Conservation (phyloP, 192 early-diverging fungal species). For the Haplosporangium gracile region DNA sequence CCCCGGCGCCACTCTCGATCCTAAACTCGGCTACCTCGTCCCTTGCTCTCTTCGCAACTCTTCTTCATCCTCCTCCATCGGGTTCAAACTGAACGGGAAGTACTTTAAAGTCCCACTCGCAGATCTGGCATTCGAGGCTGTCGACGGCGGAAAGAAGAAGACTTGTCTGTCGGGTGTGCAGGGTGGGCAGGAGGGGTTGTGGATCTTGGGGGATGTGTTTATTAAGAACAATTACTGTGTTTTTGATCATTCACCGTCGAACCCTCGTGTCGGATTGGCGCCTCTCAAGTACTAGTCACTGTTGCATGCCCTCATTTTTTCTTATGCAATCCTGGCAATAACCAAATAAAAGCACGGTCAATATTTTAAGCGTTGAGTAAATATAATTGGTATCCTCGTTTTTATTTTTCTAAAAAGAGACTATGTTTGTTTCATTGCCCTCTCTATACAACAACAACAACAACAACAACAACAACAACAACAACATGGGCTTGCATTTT, state of each 20-base stretch:
- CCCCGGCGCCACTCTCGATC: constrained; percentile 5
- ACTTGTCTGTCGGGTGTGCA: constrained; percentile 34
- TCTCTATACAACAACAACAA: constrained; percentile 62
- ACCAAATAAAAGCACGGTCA: too few species aligned
- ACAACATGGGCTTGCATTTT: too few species aligned
- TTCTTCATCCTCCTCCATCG: not conserved
- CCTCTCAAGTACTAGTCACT: constrained; percentile 32
- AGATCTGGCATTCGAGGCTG: constrained; percentile 43
- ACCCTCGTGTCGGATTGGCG: constrained; percentile 67
- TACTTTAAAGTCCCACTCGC: constrained; percentile 44
- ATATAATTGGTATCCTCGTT: too few species aligned
- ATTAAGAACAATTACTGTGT: constrained; percentile 74
- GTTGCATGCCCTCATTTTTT: too few species aligned
- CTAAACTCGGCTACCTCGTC: constrained; percentile 1
- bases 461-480: too few species aligned
- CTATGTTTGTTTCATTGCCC: too few species aligned
- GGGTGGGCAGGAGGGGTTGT: constrained; percentile 31
- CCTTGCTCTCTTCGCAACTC: constrained; percentile 14
- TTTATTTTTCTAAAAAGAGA: too few species aligned
- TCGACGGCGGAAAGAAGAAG: not conserved
- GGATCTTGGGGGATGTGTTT: constrained; percentile 75
- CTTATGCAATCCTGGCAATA: too few species aligned
- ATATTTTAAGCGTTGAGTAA: too few species aligned
- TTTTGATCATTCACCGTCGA: constrained; percentile 62
- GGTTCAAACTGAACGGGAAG: constrained; percentile 45